Evolutionary conservation across 139 green algal genomes (phyloP), one percentile per base, ranked within the genome.

Genomic region (Tetradesmus obliquus): DNA sequence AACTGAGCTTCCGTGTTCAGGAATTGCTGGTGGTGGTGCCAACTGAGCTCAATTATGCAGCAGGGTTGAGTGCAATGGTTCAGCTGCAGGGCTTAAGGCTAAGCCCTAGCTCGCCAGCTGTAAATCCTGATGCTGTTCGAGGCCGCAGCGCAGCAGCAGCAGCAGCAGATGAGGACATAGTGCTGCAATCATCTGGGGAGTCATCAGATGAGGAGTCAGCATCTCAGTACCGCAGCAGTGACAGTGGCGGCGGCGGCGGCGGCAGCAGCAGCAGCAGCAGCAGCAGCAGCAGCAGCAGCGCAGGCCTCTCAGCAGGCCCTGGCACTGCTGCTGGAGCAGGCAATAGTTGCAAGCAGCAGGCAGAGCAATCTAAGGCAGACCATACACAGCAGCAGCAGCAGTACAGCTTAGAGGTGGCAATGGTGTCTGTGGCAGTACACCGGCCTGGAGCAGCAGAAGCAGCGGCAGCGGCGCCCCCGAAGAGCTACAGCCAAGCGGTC

Each of bases 21-120:
- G 92, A 89, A 7, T 15, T 93, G 17, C 53, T 93, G 74, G 74
- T 93, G 9, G 62, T 94, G 55, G 12, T 91, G 55, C 88, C 87
- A 0, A 55, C 90, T 5, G 84, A 92, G 20, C 89, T 89, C 7
- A n/a, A 79, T 10, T 72, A 88, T n/a, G 79, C 54, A n/a, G 55
- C 22, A 24, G 66, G 82, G 3, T 9, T 86, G 9, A 71, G 51
- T 60, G 62, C 89, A 22, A 51, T 58, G 45, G 20, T 79, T 19
- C 91, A 87, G 20, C 10, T 88, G 60, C 85, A 79, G 51, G 66
- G 53, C 6, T 10, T 91, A 8, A 71, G 62, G 87, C 55, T 91
- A 7, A 62, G 66, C 45, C 84, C 58, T 79, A 60, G 17, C 15
- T 6, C 66, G 66, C 17, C 66, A n/a, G 2, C 66, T 76, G 66